phyloP scores from a whole-genome alignment of 1,139 yeast genomes.

The Sugiyamaella neomexicana region DNA sequence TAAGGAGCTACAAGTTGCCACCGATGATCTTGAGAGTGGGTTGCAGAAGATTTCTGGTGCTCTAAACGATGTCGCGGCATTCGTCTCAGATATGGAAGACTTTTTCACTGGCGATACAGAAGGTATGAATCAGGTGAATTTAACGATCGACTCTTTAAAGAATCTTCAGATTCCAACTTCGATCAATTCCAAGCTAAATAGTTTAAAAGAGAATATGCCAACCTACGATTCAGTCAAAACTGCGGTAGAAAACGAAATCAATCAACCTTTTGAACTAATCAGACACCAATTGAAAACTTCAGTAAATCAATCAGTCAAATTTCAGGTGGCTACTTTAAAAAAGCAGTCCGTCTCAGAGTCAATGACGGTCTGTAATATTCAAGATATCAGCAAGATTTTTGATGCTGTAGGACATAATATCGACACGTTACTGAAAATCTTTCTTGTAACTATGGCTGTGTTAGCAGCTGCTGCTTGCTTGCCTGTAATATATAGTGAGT shows the following conservation, averaged over 20 bases:
- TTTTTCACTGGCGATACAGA: constrained; percentile 55
- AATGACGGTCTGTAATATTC: constrained; percentile 15
- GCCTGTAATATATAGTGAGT: constrained; percentile 49
- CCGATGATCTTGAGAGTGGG: constrained; percentile 64
- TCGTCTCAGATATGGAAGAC: constrained; percentile 47
- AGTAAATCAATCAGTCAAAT: constrained; percentile 16
- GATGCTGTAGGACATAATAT: constrained; percentile 14
- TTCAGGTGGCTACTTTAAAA: constrained; percentile 18
- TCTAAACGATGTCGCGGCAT: constrained; percentile 44
- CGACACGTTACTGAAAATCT: not conserved
- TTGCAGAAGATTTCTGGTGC: constrained; percentile 53
- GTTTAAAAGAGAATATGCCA: constrained; percentile 51
- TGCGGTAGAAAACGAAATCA: constrained; percentile 49
- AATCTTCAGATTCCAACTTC: constrained; percentile 63
- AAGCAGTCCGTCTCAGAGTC: constrained; percentile 21
- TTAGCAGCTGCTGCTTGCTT: constrained; percentile 44
- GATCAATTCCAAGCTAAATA: constrained; percentile 54
- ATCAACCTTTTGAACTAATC: constrained; percentile 55
- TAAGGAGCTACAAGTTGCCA: constrained; percentile 52
- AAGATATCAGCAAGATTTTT: constrained; percentile 19
- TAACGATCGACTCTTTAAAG: constrained; percentile 57
- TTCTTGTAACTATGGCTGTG: constrained; percentile 42
- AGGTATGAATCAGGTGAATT: constrained; percentile 46
- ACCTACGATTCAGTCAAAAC: constrained; percentile 57
- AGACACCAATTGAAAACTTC: constrained; percentile 43